Percentiles rank a stretch among this genome's conserved stretches.
Evolutionary conservation across 768 basidiomycete species (phyloP).

Genomic region (Pleurotus tuber-regium): DNA sequence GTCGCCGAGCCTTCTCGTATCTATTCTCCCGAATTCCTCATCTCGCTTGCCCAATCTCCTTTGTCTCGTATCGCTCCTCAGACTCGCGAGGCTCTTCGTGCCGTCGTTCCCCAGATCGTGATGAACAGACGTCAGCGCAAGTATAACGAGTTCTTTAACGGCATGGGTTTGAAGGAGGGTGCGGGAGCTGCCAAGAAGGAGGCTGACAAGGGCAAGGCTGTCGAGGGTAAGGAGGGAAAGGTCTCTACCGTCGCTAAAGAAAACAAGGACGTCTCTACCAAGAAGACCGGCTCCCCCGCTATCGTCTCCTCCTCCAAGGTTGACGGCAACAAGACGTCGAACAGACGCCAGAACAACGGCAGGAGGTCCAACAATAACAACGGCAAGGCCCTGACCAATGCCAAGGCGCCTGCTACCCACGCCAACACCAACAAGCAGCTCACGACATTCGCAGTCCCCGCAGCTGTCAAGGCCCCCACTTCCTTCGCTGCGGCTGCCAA

Average conservation of each 20-base stretch:
- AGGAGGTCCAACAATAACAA: neutral
- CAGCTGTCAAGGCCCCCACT: neutral
- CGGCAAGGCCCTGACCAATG: neutral
- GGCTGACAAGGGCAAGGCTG: constrained; percentile 10
- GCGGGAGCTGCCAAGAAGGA: constrained; percentile 2
- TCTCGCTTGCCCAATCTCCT: constrained; percentile 26
- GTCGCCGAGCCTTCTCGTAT: constrained; percentile 16
- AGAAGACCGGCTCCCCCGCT: constrained; percentile 1
- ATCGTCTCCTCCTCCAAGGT: neutral
- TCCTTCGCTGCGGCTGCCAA: constrained; percentile 8
- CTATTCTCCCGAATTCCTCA: constrained; percentile 23
- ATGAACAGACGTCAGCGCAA: constrained; percentile 32
- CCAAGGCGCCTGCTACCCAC: neutral
- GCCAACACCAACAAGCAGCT: neutral
- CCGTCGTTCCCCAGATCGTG: constrained; percentile 23
- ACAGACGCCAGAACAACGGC: constrained; percentile 1
- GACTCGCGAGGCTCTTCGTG: constrained; percentile 23
- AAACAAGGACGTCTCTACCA: neutral
- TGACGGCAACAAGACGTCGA: constrained; percentile 5
- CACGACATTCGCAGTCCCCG: neutral
- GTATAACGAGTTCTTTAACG: constrained; percentile 21
- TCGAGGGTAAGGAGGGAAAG: too few species aligned
- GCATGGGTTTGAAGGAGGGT: constrained; percentile 11
- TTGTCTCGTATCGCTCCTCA: constrained; percentile 22
- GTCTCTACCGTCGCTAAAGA: neutral